phyloP scores from a whole-genome alignment of 2,329 filamentous ascomycete genomes.

The Cadophora sp. region DNA sequence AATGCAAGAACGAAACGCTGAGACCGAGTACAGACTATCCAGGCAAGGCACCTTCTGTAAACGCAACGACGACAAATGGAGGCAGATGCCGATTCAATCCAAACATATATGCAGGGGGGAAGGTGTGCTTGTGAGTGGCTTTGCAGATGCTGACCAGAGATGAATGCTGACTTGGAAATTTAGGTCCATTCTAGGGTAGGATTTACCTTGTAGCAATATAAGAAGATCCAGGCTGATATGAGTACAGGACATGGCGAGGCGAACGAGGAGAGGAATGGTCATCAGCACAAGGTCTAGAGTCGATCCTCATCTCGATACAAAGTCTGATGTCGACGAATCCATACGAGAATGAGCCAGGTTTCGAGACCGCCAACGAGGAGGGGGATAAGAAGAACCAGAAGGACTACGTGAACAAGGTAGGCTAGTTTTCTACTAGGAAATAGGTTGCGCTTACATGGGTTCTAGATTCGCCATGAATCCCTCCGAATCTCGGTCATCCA shows the following conservation, averaged over 20 bases:
- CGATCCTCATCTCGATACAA: slow-evolving; percentile 93
- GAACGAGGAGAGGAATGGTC: slow-evolving; percentile 95
- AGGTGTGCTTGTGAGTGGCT: slow-evolving; percentile 82
- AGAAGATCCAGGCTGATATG: slow-evolving; percentile 14
- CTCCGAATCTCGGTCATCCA: slow-evolving; percentile 86
- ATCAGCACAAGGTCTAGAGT: slow-evolving; percentile 92
- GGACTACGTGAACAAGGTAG: slow-evolving; percentile 81
- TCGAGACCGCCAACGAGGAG: slow-evolving; percentile 74
- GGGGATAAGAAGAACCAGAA: slow-evolving; percentile 76
- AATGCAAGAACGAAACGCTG: slow-evolving; percentile 6
- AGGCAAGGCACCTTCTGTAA: slow-evolving; percentile 65
- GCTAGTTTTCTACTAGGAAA: neutral
- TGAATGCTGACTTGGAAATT: slow-evolving; percentile 33
- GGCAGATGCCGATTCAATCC: slow-evolving; percentile 92
- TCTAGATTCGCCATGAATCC: slow-evolving; percentile 89
- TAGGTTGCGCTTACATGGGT: neutral
- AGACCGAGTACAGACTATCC: slow-evolving; percentile 73
- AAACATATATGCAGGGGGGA: slow-evolving; percentile 91
- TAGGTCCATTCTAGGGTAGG: slow-evolving; percentile 85
- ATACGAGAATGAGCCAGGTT: slow-evolving; percentile 96
- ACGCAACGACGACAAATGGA: slow-evolving; percentile 83
- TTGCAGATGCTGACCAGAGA: neutral
- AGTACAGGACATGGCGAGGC: slow-evolving; percentile 85
- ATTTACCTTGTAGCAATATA: neutral
- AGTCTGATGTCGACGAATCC: slow-evolving; percentile 94